These are phyloP conservation scores for Butyriboletus appendiculatus DNA, from an alignment of 1,284 basidiomycete genomes.

Conservation along the genomic window DNA sequence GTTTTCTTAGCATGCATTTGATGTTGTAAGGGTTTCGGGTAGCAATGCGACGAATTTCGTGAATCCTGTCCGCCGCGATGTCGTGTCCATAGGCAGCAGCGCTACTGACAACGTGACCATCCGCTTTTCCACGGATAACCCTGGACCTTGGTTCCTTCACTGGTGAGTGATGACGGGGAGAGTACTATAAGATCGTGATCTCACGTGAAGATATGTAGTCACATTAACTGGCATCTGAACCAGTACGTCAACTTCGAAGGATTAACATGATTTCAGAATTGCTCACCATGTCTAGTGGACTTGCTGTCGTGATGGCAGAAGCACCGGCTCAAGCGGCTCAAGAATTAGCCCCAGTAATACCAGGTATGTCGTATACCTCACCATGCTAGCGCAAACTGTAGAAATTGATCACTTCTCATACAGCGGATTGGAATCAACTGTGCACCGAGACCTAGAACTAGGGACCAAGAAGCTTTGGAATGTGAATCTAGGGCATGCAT, in stretches of 20 bases:
- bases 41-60: slow-evolving; percentile 23
- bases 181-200: not conserved
- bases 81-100: slow-evolving; percentile 20
- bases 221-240: slow-evolving; percentile 42
- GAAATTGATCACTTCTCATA: not conserved
- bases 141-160: slow-evolving; percentile 51
- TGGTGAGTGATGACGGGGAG: slow-evolving; percentile 33
- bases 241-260: slow-evolving; percentile 24
- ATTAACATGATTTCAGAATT: not conserved
- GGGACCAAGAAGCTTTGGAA: no score
- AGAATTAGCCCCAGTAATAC: slow-evolving; percentile 11
- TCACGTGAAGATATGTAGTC: slow-evolving; percentile 23
- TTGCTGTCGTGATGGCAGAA: slow-evolving; percentile 38
- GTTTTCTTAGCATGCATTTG: slow-evolving; percentile 25
- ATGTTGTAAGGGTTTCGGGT: slow-evolving; percentile 25
- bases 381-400: not conserved
- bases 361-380: slow-evolving; percentile 15
- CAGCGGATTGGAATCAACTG: no score
- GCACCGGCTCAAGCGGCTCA: slow-evolving; percentile 9
- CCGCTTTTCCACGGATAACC: slow-evolving; percentile 47
- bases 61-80: slow-evolving; percentile 32
- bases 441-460: no score
- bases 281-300: slow-evolving; percentile 24
- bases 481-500: no score
- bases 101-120: slow-evolving; percentile 42